These are phyloP conservation scores for Pythium pyrilobum DNA, from an alignment of 352 stramenopile species.

Conservation along the genomic window DNA sequence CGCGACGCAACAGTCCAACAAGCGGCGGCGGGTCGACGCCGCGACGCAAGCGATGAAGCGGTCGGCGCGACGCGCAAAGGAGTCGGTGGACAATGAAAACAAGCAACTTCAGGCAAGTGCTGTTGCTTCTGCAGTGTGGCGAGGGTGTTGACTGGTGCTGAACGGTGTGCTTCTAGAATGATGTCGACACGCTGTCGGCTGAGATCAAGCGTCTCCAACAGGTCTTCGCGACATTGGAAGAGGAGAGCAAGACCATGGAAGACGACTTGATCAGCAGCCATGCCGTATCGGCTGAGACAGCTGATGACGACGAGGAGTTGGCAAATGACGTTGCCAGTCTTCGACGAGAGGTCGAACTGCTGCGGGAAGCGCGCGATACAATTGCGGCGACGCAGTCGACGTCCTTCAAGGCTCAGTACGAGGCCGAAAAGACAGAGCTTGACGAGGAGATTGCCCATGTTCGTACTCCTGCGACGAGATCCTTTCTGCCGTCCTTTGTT, in stretches of 20 bases:
- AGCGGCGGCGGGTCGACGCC: constrained; percentile 29
- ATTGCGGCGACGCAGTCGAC: constrained; percentile 23
- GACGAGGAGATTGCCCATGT: constrained; percentile 58
- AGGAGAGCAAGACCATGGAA: constrained; percentile 27
- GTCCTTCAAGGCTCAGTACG: constrained; percentile 64
- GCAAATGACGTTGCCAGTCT: constrained; percentile 46
- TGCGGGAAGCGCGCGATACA: constrained; percentile 38
- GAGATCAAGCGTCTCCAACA: constrained; percentile 51
- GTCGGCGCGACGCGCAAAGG: constrained; percentile 25
- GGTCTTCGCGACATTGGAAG: constrained; percentile 36
- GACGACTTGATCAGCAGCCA: constrained; percentile 8
- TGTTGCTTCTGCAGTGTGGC: neutral
- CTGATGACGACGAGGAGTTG: constrained; percentile 31
- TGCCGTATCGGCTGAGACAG: neutral
- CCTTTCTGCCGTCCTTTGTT: no score
- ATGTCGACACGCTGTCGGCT: constrained; percentile 38
- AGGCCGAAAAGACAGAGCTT: constrained; percentile 52
- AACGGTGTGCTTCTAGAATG: neutral
- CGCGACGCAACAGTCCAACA: constrained; percentile 15
- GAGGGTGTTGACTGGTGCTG: neutral
- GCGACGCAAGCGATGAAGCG: constrained; percentile 21
- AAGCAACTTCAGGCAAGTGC: constrained; percentile 22
- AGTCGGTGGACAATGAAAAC: constrained; percentile 24
- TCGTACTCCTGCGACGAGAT: constrained; percentile 9
- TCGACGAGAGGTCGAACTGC: constrained; percentile 52